phyloP scores from a whole-genome alignment of 768 basidiomycete species.

The Mycena olivaceomarginata region DNA sequence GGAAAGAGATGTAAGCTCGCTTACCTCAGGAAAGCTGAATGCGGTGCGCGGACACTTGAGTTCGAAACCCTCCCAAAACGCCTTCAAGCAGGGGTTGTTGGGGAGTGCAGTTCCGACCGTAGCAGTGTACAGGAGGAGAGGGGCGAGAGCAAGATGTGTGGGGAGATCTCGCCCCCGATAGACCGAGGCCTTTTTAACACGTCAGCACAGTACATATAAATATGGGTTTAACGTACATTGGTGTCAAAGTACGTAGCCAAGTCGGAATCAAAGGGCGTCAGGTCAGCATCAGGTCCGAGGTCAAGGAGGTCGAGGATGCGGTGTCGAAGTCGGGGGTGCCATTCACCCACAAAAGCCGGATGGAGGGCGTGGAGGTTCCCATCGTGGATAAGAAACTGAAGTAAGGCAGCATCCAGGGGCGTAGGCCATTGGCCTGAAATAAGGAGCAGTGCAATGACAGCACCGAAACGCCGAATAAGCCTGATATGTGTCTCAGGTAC shows the following conservation, averaged over 20 bases:
- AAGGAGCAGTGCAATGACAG: not conserved
- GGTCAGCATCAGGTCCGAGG: not conserved
- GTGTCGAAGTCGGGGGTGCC: not conserved
- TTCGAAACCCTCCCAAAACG: not conserved
- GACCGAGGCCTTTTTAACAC: not conserved
- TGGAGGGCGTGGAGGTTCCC: constrained; percentile 12
- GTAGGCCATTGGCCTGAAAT: constrained; percentile 5
- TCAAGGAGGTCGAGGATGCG: not conserved
- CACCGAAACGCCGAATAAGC: not conserved
- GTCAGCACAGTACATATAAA: not conserved
- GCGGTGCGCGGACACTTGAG: not conserved
- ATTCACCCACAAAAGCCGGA: constrained; percentile 2
- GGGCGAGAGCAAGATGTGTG: not conserved
- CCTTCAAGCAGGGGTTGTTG: not conserved
- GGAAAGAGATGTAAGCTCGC: not conserved
- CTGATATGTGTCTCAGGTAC: not conserved
- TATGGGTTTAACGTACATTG: not conserved
- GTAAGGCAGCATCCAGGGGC: not conserved
- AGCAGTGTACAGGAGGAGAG: not conserved
- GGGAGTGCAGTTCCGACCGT: not conserved
- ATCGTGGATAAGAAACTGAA: constrained; percentile 17
- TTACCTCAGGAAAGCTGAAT: not conserved
- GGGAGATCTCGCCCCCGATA: not conserved
- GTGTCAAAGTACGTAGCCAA: not conserved
- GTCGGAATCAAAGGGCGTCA: not conserved